Evolutionary conservation across 1,139 yeast genomes (phyloP), one percentile per base, ranked within the genome.

Genomic region (Pichia sp.): DNA sequence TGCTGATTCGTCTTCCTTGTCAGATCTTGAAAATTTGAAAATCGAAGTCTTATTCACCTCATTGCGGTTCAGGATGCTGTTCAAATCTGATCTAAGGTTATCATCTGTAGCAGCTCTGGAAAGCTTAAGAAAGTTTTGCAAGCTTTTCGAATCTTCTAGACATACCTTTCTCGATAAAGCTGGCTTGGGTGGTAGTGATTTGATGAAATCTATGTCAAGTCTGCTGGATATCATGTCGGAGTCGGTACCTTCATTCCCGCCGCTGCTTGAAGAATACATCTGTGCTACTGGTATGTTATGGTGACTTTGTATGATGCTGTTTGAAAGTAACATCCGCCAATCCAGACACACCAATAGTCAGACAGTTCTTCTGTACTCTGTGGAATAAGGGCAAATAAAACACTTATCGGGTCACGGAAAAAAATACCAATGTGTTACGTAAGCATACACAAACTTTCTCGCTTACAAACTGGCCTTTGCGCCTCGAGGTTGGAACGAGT

Each of bases 91-190:
- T 40, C 64, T 70, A 0, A 78, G 60, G 2, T 71, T 72, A 59
- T 77, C 81, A 58, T 78, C 82, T 40, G 75, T 70, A 2, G 70
- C 67, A 51, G 67, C 67, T 57, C 82, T 67, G n/a, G 79, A 70
- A 1, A 70, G 57, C 30, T 71, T 65, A 36, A 78, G 60, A 57
- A 78, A 78, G 11, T 75, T 65, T 49, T 76, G 69, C 1, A 77
- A 63, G 0, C 77, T 70, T 32, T 70, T 69, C 2, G 73, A 47
- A 36, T 62, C 72, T 13, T 70, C 64, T 5, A 74, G 58, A 55
- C 82, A 78, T 19, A 72, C 63, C 32, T 67, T 67, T 38, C 72
- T 64, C 0, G 64, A 63, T 3, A 65, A 49, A 7, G 45, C 36
- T 8, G 70, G 70, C 5, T 57, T 56, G 2, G 26, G 40, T 1